These are phyloP conservation scores for Striga asiatica DNA, from an alignment of 257 asterid genomes.

Conservation along the genomic window DNA sequence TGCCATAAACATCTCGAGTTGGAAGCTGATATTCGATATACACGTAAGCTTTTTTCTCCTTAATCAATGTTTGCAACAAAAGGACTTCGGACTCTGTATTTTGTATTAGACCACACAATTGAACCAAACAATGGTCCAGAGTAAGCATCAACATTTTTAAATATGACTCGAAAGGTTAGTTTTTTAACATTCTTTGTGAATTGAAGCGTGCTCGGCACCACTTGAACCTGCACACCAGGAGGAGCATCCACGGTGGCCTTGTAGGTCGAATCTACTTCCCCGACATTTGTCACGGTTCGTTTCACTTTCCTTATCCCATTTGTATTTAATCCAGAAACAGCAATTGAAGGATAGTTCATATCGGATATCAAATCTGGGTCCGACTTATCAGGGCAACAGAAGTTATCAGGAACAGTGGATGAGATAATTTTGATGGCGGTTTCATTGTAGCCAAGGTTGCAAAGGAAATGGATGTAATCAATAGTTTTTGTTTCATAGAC, in stretches of 20 bases:
- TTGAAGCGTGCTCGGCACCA: constrained; percentile 42
- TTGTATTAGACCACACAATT: background rate
- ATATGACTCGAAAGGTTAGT: constrained; percentile 6
- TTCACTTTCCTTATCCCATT: constrained; percentile 17
- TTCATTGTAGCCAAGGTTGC: background rate
- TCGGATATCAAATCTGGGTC: constrained; percentile 26
- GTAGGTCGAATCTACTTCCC: constrained; percentile 34
- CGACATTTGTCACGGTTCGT: background rate
- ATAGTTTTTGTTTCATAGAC: background rate
- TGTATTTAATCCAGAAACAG: constrained; percentile 26
- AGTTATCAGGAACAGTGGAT: background rate
- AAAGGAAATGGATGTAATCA: background rate
- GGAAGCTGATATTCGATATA: no score
- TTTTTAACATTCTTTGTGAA: constrained; percentile 39
- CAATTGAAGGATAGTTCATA: constrained; percentile 85
- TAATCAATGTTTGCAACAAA: background rate
- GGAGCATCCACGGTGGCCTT: constrained; percentile 34
- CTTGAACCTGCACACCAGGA: constrained; percentile 30
- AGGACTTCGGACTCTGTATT: background rate
- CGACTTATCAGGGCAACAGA: background rate
- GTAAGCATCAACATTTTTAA: constrained; percentile 14
- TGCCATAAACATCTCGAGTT: no score
- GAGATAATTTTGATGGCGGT: background rate
- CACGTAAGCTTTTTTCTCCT: background rate
- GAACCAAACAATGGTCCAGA: background rate